A percentile compares a stretch with the other conserved stretches of the same genome.
These are phyloP conservation scores for Mychonastes homosphaera DNA, from an alignment of 139 green algal species.

Conservation along the genomic window DNA sequence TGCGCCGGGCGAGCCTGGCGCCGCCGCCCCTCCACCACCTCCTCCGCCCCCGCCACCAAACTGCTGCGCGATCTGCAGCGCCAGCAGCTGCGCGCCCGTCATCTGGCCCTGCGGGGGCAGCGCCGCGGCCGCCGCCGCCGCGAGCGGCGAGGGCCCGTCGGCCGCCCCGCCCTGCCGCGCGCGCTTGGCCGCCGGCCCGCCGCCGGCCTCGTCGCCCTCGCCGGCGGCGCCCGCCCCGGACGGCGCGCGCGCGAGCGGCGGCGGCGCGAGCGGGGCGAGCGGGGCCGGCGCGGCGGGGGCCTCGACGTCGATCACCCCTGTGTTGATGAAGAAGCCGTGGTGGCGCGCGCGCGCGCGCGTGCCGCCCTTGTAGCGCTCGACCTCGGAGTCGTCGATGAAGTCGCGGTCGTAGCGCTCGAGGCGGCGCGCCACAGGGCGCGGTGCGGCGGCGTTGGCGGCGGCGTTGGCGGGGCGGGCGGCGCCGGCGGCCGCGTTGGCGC, in stretches of 20 bases:
- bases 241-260: too few relatives aligned
- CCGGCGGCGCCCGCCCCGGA: not conserved
- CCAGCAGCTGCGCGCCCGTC: too few relatives aligned
- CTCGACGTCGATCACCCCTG: not conserved
- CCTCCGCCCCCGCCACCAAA: too few relatives aligned
- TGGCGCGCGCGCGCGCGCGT: constrained; percentile 26
- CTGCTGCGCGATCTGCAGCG: too few relatives aligned
- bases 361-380: constrained; percentile 16
- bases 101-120: too few relatives aligned
- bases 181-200: not conserved
- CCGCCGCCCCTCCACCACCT: too few relatives aligned
- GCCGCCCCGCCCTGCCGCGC: not conserved
- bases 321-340: constrained; percentile 33
- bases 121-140: too few relatives aligned
- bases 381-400: constrained; percentile 25
- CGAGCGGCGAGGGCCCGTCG: not conserved
- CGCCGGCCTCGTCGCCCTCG: not conserved
- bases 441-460: too few relatives aligned
- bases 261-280: too few relatives aligned
- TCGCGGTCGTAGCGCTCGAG: constrained; percentile 21
- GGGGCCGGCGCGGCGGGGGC: too few relatives aligned
- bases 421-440: not conserved
- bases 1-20: too few relatives aligned
- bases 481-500: not conserved
- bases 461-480: not conserved